Base-by-base conservation (phyloP, 78 protist genomes). In the Isochrysis galbana region DNA sequence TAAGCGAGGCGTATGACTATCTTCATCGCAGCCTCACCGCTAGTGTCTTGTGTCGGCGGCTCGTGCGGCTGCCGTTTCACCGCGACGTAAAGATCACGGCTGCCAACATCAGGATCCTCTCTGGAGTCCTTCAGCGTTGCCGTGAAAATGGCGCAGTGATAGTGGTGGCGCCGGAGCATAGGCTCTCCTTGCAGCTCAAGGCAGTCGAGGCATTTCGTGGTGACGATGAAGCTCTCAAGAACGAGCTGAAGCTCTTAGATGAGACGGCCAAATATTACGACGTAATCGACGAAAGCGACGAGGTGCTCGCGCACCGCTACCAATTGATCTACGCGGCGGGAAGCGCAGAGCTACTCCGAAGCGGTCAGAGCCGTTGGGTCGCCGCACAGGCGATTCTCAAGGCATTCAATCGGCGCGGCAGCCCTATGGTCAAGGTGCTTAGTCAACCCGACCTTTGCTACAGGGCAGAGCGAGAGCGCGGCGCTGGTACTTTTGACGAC, bases 1-100 rank as follows among this genome's bases (percentile, higher is more conserved):
- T 78, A 2, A 45, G 21, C 77, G 88, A 72, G 55, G 88, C 87
- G 29, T 7, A 7, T 38, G 45, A 34, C 72, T 51, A 48, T 36
- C 87, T 90, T 17, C 93, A 90, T 19, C 78, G 87, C 77, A 7
- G 51, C 42, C 87, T 90, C n/a, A 89, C 83, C 82, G 93, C 89
- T 2, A 51, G 89, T 47, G 19, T 78, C 3, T 0, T 77, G 26
- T 0, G 77, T 29, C 32, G 42, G 47, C 41, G 51, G n/a, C 80
- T 90, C 17, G 21, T n/a, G 34, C 36, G 10, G 38, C 11, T 90
- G 38, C 93, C 93, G 23, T 72, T 90, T 41, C 47, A 51, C 48
- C 93, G 93, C 36, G 80, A 78, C 34, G 93, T 90, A 34, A 78
- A 90, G 44, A 25, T 90, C 54, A 77, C 38, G 70, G 70, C 1